Conservation (phyloP, 352 stramenopile genomes). For the Globisporangium acanthophoron region DNA sequence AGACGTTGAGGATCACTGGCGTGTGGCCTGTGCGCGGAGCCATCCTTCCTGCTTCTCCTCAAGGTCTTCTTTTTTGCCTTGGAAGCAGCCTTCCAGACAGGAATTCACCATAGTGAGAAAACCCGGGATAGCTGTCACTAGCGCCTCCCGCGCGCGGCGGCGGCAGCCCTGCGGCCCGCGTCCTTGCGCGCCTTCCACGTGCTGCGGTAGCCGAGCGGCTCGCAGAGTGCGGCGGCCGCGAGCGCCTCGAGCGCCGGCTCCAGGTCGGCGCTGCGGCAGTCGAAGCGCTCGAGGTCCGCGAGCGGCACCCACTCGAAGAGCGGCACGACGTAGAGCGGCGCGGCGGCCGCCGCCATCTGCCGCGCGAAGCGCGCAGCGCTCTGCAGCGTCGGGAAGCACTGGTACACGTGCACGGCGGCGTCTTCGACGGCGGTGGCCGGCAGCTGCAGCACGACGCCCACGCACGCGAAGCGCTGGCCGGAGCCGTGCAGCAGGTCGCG, state of each 20-base stretch:
- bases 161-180: conserved; percentile 9
- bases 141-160: too few species aligned
- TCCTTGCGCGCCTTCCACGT: conserved; percentile 72
- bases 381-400: conserved; percentile 75
- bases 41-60: conserved; percentile 19
- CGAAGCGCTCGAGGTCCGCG: conserved; percentile 65
- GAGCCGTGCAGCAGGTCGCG: conserved; percentile 43
- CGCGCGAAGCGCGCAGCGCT: conserved; percentile 70
- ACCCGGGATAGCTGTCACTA: too few species aligned
- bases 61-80: conserved; percentile 15
- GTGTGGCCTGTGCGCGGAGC: conserved; percentile 39
- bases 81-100: conserved; percentile 17
- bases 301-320: conserved; percentile 76
- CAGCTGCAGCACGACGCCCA: conserved; percentile 36
- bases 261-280: conserved; percentile 48
- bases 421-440: conserved; percentile 32
- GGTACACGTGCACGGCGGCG: conserved; percentile 67
- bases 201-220: conserved; percentile 23
- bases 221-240: not conserved
- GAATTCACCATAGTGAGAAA: not conserved
- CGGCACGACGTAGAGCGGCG: conserved; percentile 58
- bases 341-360: conserved; percentile 37
- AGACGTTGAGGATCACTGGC: conserved; percentile 87
- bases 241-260: conserved; percentile 54
- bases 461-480: conserved; percentile 69